Evolutionary conservation across 2,329 filamentous ascomycete genomes (phyloP).

Genomic region (Dactylonectria estremocensis): DNA sequence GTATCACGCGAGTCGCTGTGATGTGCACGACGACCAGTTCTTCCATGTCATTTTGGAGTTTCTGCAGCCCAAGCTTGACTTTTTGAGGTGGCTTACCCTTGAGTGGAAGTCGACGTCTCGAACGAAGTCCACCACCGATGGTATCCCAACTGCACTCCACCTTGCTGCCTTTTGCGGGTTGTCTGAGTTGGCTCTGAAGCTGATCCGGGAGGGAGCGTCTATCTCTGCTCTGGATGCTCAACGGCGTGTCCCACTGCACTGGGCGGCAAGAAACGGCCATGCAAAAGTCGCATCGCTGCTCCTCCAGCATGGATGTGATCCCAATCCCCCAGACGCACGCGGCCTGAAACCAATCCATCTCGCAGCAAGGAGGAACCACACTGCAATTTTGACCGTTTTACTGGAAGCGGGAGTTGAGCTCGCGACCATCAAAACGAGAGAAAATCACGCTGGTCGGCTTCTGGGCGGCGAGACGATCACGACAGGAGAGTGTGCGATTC

Average conservation of each 20-base stretch:
- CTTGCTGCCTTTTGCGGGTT: slow-evolving; percentile 40
- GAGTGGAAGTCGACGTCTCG: slow-evolving; percentile 34
- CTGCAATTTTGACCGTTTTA: slow-evolving; percentile 16
- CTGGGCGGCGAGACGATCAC: slow-evolving; percentile 1
- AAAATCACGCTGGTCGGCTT: not conserved
- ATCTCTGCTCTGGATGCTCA: slow-evolving; percentile 29
- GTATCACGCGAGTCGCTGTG: slow-evolving; percentile 40
- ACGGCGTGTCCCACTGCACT: slow-evolving; percentile 38
- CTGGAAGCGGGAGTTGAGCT: slow-evolving; percentile 37
- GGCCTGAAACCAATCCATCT: slow-evolving; percentile 42
- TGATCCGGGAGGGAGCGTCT: slow-evolving; percentile 24
- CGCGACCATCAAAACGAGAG: slow-evolving; percentile 30
- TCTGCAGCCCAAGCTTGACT: slow-evolving; percentile 16
- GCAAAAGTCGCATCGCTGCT: slow-evolving; percentile 30
- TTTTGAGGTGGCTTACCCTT: slow-evolving; percentile 38
- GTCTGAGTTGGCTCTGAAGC: slow-evolving; percentile 22
- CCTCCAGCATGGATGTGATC: slow-evolving; percentile 28
- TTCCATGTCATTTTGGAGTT: slow-evolving; percentile 26
- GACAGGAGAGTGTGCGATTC: slow-evolving; percentile 33
- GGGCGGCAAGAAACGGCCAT: slow-evolving; percentile 42
- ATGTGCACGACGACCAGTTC: slow-evolving; percentile 34
- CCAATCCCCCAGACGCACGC: slow-evolving; percentile 24
- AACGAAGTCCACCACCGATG: slow-evolving; percentile 6
- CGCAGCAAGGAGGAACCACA: slow-evolving; percentile 30
- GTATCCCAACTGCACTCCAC: slow-evolving; percentile 38